Conservation (phyloP, 2,329 filamentous ascomycete species). For the Microdochium bolleyi region DNA sequence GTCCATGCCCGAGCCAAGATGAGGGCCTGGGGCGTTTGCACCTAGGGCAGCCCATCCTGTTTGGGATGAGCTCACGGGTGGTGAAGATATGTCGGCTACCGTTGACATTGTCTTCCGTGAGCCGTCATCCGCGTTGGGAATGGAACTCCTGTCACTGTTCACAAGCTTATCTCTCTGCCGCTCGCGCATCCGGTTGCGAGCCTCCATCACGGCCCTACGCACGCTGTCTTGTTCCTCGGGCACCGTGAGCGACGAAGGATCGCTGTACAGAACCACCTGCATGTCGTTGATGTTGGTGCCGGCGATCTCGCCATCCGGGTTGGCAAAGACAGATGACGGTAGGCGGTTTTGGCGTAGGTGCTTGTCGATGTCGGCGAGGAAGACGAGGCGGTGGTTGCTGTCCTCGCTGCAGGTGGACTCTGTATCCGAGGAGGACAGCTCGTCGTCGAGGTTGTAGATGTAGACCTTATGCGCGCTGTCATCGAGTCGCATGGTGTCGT, state of each 20-base stretch:
- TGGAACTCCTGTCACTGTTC: slow-evolving; percentile 6
- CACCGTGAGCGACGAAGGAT: slow-evolving; percentile 69
- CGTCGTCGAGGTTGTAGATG: slow-evolving; percentile 83
- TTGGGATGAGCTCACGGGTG: too few relatives aligned
- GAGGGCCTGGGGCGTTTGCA: too few relatives aligned
- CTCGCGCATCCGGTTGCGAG: slow-evolving; percentile 60
- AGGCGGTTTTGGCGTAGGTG: slow-evolving; percentile 66
- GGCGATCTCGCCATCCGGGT: slow-evolving; percentile 44
- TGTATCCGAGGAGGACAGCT: slow-evolving; percentile 47
- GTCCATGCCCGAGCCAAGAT: too few relatives aligned
- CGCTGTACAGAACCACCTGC: slow-evolving; percentile 78
- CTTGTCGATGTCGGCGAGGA: slow-evolving; percentile 80
- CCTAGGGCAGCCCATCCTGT: too few relatives aligned
- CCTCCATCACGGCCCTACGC: slow-evolving; percentile 75
- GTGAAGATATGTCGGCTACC: too few relatives aligned
- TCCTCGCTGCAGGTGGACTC: slow-evolving; percentile 28
- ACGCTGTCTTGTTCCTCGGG: slow-evolving; percentile 70
- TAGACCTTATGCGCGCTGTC: slow-evolving; percentile 82
- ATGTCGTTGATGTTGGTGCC: slow-evolving; percentile 27
- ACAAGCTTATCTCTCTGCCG: slow-evolving; percentile 36
- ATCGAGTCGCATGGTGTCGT: slow-evolving; percentile 75
- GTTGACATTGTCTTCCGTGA: too few relatives aligned
- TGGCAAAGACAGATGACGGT: slow-evolving; percentile 55
- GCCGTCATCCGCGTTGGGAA: neutral
- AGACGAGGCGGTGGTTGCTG: slow-evolving; percentile 54